These are phyloP conservation scores for Ceratocystis huliohia DNA, from an alignment of 2,329 filamentous ascomycete species.

Conservation along the genomic window DNA sequence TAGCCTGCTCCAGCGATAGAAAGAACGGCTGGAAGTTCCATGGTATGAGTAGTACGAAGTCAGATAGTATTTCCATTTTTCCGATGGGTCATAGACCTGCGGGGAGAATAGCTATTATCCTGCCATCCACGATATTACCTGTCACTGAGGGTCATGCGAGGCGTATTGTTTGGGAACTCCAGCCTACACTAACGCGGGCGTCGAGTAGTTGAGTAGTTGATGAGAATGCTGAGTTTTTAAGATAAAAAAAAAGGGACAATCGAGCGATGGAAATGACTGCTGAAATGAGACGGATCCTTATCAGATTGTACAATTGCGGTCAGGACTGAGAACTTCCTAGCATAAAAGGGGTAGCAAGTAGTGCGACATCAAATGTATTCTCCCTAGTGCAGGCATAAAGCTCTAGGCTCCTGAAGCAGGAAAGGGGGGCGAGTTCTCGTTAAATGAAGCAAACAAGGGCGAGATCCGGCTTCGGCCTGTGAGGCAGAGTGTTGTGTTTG, in stretches of 20 bases:
- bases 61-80: too few relatives aligned
- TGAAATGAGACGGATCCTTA: neutral
- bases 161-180: neutral
- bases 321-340: neutral
- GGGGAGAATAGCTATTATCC: neutral
- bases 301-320: conserved; percentile 6
- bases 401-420: neutral
- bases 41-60: neutral
- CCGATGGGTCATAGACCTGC: neutral
- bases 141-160: neutral
- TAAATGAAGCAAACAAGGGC: neutral
- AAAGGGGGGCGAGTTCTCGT: neutral
- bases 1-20: too few relatives aligned
- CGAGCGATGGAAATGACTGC: too few relatives aligned
- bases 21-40: too few relatives aligned
- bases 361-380: neutral
- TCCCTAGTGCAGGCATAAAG: neutral
- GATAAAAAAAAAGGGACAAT: neutral
- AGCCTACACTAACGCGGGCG: neutral
- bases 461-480: neutral
- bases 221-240: neutral
- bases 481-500: neutral
- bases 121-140: neutral
- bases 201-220: neutral
- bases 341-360: neutral